Evolutionary conservation across 129 eudicot genomes (phyloP).

Genomic region (Tagetes patula): DNA sequence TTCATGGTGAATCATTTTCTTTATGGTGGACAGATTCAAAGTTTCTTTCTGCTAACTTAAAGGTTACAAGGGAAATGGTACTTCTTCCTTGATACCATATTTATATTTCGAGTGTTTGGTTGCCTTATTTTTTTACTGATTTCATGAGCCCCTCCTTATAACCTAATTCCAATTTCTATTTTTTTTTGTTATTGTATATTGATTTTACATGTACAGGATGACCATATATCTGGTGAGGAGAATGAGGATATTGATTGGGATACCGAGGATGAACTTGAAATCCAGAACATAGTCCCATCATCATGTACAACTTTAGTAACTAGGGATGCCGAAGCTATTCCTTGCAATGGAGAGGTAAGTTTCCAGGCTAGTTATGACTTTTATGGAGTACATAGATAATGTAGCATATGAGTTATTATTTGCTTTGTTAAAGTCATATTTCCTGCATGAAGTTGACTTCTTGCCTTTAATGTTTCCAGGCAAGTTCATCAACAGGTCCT

Average conservation of each 20-base stretch:
- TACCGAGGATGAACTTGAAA: constrained; percentile 72
- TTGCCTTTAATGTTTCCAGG: constrained; percentile 45
- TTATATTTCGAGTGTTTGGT: neutral
- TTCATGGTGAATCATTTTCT: neutral
- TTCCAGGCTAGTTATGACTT: neutral
- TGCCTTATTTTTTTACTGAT: neutral
- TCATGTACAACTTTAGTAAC: constrained; percentile 33
- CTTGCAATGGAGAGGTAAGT: constrained; percentile 49
- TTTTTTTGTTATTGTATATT: constrained; percentile 3
- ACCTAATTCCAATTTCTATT: neutral
- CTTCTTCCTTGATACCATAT: constrained; percentile 1
- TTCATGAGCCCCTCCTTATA: neutral
- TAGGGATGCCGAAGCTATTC: constrained; percentile 31
- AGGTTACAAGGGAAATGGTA: constrained; percentile 35
- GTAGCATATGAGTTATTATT: neutral
- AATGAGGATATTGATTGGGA: constrained; percentile 55
- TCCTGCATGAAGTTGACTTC: constrained; percentile 6
- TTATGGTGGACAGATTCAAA: constrained; percentile 32
- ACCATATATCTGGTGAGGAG: constrained; percentile 48
- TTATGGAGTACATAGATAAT: neutral
- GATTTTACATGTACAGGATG: constrained; percentile 40
- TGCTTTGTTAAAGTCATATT: neutral
- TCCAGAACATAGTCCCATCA: constrained; percentile 36
- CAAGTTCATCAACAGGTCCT: constrained; percentile 61
- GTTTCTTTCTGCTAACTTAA: constrained; percentile 15